Evolutionary conservation across 441 rosid species (phyloP).

Genomic region (Syzygium malaccense): DNA sequence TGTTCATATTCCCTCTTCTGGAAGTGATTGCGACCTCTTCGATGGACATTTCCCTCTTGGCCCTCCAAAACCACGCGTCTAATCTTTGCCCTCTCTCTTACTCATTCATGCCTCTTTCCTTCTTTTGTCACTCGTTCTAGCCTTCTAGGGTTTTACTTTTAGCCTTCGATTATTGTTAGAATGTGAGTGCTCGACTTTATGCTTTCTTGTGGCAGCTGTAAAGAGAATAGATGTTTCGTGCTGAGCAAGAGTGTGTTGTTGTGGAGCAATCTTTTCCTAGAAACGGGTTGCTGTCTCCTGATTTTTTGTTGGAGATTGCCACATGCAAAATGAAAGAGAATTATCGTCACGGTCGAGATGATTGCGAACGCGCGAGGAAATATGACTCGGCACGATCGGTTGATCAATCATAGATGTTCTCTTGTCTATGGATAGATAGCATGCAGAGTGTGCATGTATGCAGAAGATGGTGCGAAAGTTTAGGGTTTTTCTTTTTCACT

Average conservation of each 20-base stretch:
- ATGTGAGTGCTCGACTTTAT: not conserved
- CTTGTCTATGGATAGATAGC: not conserved
- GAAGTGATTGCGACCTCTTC: not conserved
- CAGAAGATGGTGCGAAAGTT: not conserved
- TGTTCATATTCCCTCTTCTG: not conserved
- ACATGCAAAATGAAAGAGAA: not conserved
- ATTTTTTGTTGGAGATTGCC: not conserved
- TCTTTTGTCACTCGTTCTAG: not conserved
- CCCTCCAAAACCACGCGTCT: not conserved
- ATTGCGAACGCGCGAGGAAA: not conserved
- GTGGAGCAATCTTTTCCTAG: not conserved
- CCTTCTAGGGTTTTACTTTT: not conserved
- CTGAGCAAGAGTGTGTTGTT: not conserved
- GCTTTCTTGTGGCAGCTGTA: not conserved
- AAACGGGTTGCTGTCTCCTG: not conserved
- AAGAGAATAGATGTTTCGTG: not conserved
- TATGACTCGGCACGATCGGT: not conserved
- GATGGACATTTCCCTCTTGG: not conserved
- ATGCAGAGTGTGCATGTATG: not conserved
- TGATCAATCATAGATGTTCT: not conserved
- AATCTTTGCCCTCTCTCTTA: not conserved
- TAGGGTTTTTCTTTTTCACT: not conserved
- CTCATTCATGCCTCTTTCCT: not conserved
- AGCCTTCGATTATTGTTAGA: not conserved
- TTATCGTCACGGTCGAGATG: not conserved